Base-by-base conservation (phyloP, 495 filamentous ascomycete genomes). In the Aspergillus incahuasiensis region DNA sequence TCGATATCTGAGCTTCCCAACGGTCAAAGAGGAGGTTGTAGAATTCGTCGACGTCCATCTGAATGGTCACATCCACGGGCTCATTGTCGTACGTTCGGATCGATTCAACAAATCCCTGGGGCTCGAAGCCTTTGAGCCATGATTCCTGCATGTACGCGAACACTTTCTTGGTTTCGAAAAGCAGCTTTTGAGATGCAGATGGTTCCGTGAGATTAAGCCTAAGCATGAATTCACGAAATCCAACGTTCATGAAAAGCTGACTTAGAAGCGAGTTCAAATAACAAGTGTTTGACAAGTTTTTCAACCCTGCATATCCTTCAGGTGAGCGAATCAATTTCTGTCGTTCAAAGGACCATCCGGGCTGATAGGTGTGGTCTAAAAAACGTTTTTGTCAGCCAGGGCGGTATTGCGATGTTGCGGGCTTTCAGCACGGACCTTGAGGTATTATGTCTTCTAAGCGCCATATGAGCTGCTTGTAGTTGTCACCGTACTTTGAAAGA, bases 1-100 rank as follows among this genome's bases (percentile, higher is more conserved):
- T 74, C 21, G 81, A 68, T 53, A 97, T 85, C 63, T 96, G 90
- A 6, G 84, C 82, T 65, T 99, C 95, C 82, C 89, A 91, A 28
- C 90, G 81, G 62, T 96, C 91, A 62, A 97, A 94, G 0, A 97
- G 78, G 19, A 95, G 77, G 62, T 94, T 95, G 72, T 94, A 97
- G 67, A 97, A 99, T 64, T 96, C 91, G 59, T 97, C 95, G 13
- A 96, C 95, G 65, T 99, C 94, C 90, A 97, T 97, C 65, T 97
- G 95, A 39, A 89, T 79, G 18, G 83, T 84, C 22, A 92, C 84
- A 69, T 97, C 91, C 47, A 97, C 92, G n/a, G 80, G 76, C 16
- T 84, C 76, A 45, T 91, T 87, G 24, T 95, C 91, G 60, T 94
- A 92, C 0, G 88, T 94, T 50, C 81, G 84, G 62, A 97, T 88